Conservation (phyloP, 495 filamentous ascomycete genomes). For the Hypoxylon trugodes region DNA sequence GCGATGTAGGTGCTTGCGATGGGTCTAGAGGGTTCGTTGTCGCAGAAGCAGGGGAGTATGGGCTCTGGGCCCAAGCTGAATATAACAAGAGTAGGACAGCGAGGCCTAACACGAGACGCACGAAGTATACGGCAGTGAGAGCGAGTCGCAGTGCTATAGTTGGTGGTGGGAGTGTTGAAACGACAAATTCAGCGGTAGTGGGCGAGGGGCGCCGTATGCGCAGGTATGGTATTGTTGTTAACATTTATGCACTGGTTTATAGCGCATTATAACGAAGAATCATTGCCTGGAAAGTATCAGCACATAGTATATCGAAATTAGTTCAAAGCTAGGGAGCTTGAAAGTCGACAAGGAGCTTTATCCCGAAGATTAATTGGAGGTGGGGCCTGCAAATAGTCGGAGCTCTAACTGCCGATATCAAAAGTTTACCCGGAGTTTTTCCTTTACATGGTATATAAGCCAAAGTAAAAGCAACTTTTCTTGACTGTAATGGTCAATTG, state of each 20-base stretch:
- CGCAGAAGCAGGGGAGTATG: constrained; percentile 29
- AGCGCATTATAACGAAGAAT: no score
- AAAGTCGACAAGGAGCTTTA: no score
- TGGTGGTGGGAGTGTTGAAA: constrained; percentile 72
- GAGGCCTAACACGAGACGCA: constrained; percentile 52
- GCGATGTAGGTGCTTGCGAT: not conserved
- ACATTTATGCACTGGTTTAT: constrained; percentile 59
- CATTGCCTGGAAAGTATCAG: no score
- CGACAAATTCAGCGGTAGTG: constrained; percentile 85
- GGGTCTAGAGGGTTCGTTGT: not conserved
- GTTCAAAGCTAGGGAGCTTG: no score
- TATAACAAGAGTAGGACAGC: constrained; percentile 49
- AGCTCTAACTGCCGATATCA: not conserved
- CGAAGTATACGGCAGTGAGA: constrained; percentile 57
- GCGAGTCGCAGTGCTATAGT: constrained; percentile 66
- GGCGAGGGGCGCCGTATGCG: constrained; percentile 78
- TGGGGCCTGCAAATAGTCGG: not conserved
- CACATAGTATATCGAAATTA: no score
- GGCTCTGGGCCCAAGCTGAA: constrained; percentile 38
- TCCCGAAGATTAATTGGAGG: no score
- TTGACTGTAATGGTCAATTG: constrained; percentile 60
- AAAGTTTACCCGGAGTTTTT: constrained; percentile 14
- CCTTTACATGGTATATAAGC: constrained; percentile 24
- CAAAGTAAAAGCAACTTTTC: not conserved
- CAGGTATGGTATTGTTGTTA: constrained; percentile 63